phyloP scores from a whole-genome alignment of 1,139 yeast species.

The Blastobotrys malaysiensis region DNA sequence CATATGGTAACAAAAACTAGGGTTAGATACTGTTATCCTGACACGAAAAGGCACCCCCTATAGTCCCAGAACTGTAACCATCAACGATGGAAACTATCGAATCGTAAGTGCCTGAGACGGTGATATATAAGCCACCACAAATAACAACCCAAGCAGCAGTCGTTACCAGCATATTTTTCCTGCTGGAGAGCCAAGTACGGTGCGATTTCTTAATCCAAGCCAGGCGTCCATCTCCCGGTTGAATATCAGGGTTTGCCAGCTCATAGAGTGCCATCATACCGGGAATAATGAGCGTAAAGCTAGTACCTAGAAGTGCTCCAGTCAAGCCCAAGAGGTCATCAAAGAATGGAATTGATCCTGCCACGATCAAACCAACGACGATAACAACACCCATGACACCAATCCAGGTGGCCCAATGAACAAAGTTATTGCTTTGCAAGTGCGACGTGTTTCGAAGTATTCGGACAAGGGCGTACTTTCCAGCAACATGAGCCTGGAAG shows the following conservation, averaged over 20 bases:
- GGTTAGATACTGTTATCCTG: neutral
- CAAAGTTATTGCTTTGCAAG: conserved; percentile 15
- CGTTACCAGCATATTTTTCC: conserved; percentile 1
- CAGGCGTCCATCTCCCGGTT: neutral
- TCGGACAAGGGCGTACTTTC: conserved; percentile 10
- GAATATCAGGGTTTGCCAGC: neutral
- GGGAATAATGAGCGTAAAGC: conserved; percentile 8
- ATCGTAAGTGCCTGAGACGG: conserved; percentile 9
- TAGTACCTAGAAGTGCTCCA: conserved; percentile 45
- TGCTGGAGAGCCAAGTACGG: conserved; percentile 3
- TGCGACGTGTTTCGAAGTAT: conserved; percentile 8
- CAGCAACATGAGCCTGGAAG: conserved; percentile 11
- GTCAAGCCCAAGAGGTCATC: conserved; percentile 51
- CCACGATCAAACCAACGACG: conserved; percentile 50
- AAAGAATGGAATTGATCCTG: conserved; percentile 62
- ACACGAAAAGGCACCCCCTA: conserved; percentile 8
- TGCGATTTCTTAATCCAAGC: conserved; percentile 5
- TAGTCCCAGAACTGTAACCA: conserved; percentile 2
- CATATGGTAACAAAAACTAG: neutral
- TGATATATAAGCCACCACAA: conserved; percentile 6
- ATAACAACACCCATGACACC: conserved; percentile 42
- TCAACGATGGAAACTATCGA: conserved; percentile 6
- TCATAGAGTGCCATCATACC: conserved; percentile 8
- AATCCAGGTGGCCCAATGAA: conserved; percentile 52
- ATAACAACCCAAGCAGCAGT: conserved; percentile 9